Percentiles rank a stretch among this genome's conserved stretches.
These are phyloP conservation scores for Fomes fomentarius DNA, from an alignment of 1,284 basidiomycete species.

Conservation along the genomic window DNA sequence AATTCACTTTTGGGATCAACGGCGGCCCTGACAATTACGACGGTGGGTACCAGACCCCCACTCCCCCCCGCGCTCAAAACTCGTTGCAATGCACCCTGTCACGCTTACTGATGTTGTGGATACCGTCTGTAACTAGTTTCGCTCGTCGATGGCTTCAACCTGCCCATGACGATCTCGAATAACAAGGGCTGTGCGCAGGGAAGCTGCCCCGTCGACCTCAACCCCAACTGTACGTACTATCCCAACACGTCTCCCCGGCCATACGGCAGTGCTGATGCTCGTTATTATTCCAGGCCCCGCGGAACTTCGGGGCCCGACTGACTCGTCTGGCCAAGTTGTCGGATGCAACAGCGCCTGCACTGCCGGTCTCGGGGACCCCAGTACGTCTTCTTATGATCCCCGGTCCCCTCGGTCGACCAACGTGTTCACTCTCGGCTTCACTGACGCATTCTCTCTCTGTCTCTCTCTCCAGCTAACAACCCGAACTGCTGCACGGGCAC, in stretches of 20 bases:
- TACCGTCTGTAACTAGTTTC: conserved; percentile 24
- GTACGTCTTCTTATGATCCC: conserved; percentile 27
- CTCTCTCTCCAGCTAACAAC: conserved; percentile 42
- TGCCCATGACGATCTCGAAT: conserved; percentile 59
- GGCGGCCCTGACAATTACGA: conserved; percentile 45
- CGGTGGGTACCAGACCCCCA: conserved; percentile 30
- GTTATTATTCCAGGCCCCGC: conserved; percentile 45
- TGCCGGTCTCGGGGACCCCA: conserved; percentile 52
- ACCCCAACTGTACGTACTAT: conserved; percentile 42
- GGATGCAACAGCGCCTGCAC: conserved; percentile 64
- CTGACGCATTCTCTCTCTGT: neutral
- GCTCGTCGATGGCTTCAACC: conserved; percentile 44
- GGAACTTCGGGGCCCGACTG: conserved; percentile 51
- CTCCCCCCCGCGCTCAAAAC: too few species aligned
- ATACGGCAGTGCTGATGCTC: conserved; percentile 1
- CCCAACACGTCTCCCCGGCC: neutral
- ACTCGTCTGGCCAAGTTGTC: conserved; percentile 51
- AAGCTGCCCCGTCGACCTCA: conserved; percentile 57
- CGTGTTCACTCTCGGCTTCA: too few species aligned
- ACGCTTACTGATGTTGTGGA: too few species aligned
- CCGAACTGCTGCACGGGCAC: conserved; percentile 61
- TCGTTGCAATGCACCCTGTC: too few species aligned
- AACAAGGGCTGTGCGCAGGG: conserved; percentile 53
- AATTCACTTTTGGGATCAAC: conserved; percentile 43
- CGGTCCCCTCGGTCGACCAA: too few species aligned